Evolutionary conservation across 331 rosid species (phyloP).

Genomic region (Dryas integrifolia): DNA sequence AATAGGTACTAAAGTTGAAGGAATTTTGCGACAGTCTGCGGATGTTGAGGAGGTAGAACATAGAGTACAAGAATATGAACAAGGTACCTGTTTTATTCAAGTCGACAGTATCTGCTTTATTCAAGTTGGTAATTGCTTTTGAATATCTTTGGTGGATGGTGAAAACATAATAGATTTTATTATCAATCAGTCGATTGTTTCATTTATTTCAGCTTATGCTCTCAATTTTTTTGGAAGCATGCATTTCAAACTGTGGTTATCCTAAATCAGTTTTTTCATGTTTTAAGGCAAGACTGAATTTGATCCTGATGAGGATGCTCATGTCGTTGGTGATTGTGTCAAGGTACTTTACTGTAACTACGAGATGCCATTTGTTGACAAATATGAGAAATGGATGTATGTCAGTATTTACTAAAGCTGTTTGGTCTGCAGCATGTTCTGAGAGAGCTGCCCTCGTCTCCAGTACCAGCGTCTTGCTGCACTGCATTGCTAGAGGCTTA

Average conservation of each 20-base stretch:
- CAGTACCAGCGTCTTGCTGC: slow-evolving; percentile 99
- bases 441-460: slow-evolving; percentile 97
- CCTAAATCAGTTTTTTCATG: slow-evolving; percentile 21
- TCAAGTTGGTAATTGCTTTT: slow-evolving; percentile 6
- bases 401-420: slow-evolving; percentile 9
- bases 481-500: slow-evolving; percentile 94
- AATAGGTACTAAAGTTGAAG: slow-evolving; percentile 80
- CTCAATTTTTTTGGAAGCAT: background rate
- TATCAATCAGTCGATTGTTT: slow-evolving; percentile 9
- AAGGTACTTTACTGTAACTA: slow-evolving; percentile 56
- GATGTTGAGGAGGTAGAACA: slow-evolving; percentile 98
- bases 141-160: slow-evolving; percentile 8
- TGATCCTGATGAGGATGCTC: slow-evolving; percentile 84
- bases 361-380: background rate
- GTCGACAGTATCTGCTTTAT: slow-evolving; percentile 18
- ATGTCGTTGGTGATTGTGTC: slow-evolving; percentile 96
- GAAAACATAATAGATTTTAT: background rate
- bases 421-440: slow-evolving; percentile 78
- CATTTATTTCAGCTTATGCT: background rate
- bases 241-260: slow-evolving; percentile 12
- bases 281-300: slow-evolving; percentile 84
- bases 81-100: slow-evolving; percentile 50
- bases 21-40: slow-evolving; percentile 93
- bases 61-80: slow-evolving; percentile 92
- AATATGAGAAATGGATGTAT: background rate